Base-by-base conservation (phyloP, 768 basidiomycete species). In the Cantharellus anzutake region DNA sequence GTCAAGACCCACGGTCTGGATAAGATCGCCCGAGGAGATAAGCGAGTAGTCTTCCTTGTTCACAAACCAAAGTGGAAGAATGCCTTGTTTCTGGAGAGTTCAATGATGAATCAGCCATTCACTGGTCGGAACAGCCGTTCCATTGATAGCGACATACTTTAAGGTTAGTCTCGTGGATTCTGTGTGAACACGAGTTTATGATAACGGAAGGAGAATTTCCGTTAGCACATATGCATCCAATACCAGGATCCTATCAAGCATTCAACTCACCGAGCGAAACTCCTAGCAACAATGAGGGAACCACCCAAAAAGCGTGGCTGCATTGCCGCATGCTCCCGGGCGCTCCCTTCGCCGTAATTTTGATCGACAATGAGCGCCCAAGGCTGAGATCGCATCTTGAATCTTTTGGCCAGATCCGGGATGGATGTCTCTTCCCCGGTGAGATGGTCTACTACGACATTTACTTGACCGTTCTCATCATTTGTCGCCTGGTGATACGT, bases 341-440 rank as follows among this genome's bases (percentile, higher is more conserved):
- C 96, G 65, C 89, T 93, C 38, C 96, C 96, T 70, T 99, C 96
- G 2, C 96, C 96, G 68, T 97, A 94, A 68, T 94, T 96, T 4
- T 98, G 93, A 66, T 96, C 93, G 1, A 97, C 94, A 41, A 99
- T 73, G 52, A 97, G 70, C 60, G 92, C 84, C 92, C 93, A 99
- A 0, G 92, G 86, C 71, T 93, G 85, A 29, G 75, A 73, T 59
- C 84, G 76, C 29, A 81, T 75, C 70, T 89, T 93, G 69, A 94
- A 83, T 20, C 79, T 80, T 75, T 98, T 93, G 48, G 92, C 93
- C 2, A 96, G 76, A 60, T 79, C 78, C 4, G 96, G 96, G 64
- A 98, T 93, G 2, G 91, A 91, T 29, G 29, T 48, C 20, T 29
- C 20, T 29, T 29, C 20, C 11, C 44, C 44, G 14, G 52, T 11